Conservation (phyloP, 768 basidiomycete genomes). For the Amanita subjunquillea region DNA sequence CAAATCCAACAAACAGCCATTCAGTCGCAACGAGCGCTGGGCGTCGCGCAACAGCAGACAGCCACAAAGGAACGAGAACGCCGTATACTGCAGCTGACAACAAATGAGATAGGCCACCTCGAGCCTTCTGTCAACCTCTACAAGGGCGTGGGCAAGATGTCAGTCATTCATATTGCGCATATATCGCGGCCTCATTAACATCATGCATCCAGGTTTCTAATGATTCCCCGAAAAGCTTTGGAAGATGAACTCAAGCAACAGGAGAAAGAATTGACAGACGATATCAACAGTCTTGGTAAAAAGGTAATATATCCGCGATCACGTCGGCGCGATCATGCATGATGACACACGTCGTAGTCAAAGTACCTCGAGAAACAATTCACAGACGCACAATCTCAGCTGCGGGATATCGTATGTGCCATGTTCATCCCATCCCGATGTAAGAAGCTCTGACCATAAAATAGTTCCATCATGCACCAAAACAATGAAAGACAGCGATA, state of each 20-base stretch:
- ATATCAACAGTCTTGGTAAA: conserved; percentile 72
- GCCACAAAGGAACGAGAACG: conserved; percentile 80
- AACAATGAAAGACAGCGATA: conserved; percentile 18
- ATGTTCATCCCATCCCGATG: not conserved
- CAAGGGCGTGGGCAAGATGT: conserved; percentile 97
- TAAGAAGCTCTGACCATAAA: not conserved
- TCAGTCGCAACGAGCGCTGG: conserved; percentile 73
- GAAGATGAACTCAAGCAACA: conserved; percentile 63
- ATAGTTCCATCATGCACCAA: conserved; percentile 50
- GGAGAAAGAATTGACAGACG: conserved; percentile 79
- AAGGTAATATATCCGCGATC: conserved; percentile 42
- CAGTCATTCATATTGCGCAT: conserved; percentile 13
- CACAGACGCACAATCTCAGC: conserved; percentile 78
- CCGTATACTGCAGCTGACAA: conserved; percentile 82
- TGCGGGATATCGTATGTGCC: conserved; percentile 69
- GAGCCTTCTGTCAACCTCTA: conserved; percentile 74
- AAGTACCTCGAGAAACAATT: conserved; percentile 94
- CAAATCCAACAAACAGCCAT: conserved; percentile 91
- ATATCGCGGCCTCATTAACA: not conserved
- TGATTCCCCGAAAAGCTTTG: conserved; percentile 73
- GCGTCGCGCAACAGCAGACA: conserved; percentile 65
- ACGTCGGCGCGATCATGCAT: not conserved
- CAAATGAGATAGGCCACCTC: conserved; percentile 67
- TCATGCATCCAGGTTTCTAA: conserved; percentile 65
- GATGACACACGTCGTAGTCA: conserved; percentile 30